A percentile compares a stretch with the other conserved stretches of the same genome.
phyloP scores from a whole-genome alignment of 805 yeast species.

The Blastobotrys muscicola region DNA sequence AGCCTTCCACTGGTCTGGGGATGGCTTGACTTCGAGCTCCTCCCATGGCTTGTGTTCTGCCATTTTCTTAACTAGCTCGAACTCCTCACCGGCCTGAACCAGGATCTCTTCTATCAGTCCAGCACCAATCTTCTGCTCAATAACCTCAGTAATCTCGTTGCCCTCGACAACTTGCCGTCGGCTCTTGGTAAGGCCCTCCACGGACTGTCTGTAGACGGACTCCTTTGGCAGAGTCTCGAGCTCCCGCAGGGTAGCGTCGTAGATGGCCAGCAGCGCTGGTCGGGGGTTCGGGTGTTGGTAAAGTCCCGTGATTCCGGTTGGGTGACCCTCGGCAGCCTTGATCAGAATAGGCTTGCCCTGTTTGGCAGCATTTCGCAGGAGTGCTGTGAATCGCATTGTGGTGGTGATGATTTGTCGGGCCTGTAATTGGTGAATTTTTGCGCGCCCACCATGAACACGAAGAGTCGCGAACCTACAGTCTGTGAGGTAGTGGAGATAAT shows the following conservation, averaged over 20 bases:
- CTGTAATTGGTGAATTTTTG: too few relatives aligned
- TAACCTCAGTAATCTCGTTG: conserved; percentile 50
- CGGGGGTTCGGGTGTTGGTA: conserved; percentile 76
- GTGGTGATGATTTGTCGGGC: too few relatives aligned
- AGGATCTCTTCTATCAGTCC: conserved; percentile 79
- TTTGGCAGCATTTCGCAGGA: conserved; percentile 1
- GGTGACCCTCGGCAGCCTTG: conserved; percentile 28
- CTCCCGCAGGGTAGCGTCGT: conserved; percentile 55
- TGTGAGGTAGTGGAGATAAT: too few relatives aligned
- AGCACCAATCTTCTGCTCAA: conserved; percentile 67
- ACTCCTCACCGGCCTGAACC: conserved; percentile 77
- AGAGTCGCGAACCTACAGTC: too few relatives aligned
- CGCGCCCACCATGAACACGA: too few relatives aligned
- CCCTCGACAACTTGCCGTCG: conserved; percentile 58
- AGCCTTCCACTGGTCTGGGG: conserved; percentile 77
- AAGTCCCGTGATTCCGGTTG: conserved; percentile 76
- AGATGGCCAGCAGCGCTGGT: conserved; percentile 63
- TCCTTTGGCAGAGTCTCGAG: conserved; percentile 58
- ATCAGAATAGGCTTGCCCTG: conserved; percentile 2
- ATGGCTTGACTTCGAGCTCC: conserved; percentile 67
- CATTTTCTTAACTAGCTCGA: conserved; percentile 54
- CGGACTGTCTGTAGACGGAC: conserved; percentile 69
- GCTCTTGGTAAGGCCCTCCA: conserved; percentile 59
- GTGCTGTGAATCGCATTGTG: conserved; percentile 4
- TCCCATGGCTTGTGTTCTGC: conserved; percentile 71